These are phyloP conservation scores for Davidsoniella virescens DNA, from an alignment of 2,329 filamentous ascomycete genomes.

Conservation along the genomic window DNA sequence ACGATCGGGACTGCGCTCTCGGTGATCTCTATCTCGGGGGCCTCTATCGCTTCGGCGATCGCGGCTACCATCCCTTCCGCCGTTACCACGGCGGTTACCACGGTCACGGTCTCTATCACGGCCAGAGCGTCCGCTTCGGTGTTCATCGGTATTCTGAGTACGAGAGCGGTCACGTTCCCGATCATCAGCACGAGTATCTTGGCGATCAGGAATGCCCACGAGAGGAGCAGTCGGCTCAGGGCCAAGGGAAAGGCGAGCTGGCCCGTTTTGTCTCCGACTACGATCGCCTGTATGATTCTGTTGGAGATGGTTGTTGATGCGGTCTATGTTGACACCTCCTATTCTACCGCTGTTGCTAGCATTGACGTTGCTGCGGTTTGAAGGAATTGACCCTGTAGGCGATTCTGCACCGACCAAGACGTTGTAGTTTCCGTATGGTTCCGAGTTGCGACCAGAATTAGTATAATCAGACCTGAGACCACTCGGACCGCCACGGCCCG, in stretches of 20 bases:
- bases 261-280: constrained; percentile 2
- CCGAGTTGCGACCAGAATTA: background rate
- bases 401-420: background rate
- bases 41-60: constrained; percentile 27
- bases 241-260: constrained; percentile 1
- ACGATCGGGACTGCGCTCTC: constrained; percentile 30
- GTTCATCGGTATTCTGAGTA: constrained; percentile 22
- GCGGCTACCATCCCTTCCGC: constrained; percentile 31
- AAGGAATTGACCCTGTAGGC: background rate
- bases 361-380: background rate
- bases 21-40: constrained; percentile 22
- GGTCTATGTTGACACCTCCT: constrained; percentile 29
- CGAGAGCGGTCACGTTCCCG: constrained; percentile 18
- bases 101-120: constrained; percentile 28
- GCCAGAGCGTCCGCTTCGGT: constrained; percentile 27
- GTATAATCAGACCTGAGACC: background rate
- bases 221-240: constrained; percentile 3
- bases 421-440: constrained; percentile 1
- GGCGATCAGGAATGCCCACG: constrained; percentile 14
- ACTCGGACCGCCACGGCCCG: too few species aligned
- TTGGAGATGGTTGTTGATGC: constrained; percentile 42
- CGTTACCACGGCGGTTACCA: constrained; percentile 24
- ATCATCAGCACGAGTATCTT: constrained; percentile 21
- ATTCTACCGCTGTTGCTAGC: background rate
- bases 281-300: constrained; percentile 25